Evolutionary conservation across 176 grass and related monocot genomes (phyloP), one percentile per base, ranked within the genome.

Genomic region (Aegilops sharonensis): DNA sequence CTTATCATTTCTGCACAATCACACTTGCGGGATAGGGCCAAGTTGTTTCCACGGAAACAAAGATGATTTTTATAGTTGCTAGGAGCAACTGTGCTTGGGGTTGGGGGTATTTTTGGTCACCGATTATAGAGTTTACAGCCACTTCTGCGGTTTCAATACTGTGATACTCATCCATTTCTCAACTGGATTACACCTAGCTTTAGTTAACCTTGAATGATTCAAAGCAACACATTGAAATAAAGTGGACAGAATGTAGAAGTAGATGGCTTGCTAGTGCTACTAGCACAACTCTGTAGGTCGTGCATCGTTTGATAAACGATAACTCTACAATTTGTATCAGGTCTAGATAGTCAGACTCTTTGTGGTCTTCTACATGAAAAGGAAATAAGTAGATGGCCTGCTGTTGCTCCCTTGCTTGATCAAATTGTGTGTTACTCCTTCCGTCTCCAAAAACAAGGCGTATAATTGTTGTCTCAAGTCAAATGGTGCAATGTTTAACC

Each of bases 371-470:
- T 77, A 42, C 30, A 24, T 40, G 7, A 42, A 75, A 80, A 34
- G 17, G 21, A 79, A 11, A 83, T 4, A 45, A 4, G 52, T 57
- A 57, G 54, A 57, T 57, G 18, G 18, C 54, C 8, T 8, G 54
- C 5, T 57, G 54, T 83, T 78, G 64, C 54, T 82, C 64, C 32
- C 36, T 83, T 87, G 24, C 80, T 68, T 84, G 25, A 84, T 68
- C 74, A 79, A 87, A 87, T 65, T 39, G n/a, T 64, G 67, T 84
- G 30, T 52, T 67, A 79, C 27, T 47, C 48, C 48, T 15, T 52
- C 48, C 48, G 14, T 52, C 48, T 52, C 48, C 15, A 6, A 52
- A 52, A 52, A 17, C 48, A 52, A 52, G 48, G 48, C 5, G 48
- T 52, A 6, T 52, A 52, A 52, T 52, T 52, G 13, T 52, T 52